These are phyloP conservation scores for Silybum marianum DNA, from an alignment of 129 eudicot species.

Conservation along the genomic window DNA sequence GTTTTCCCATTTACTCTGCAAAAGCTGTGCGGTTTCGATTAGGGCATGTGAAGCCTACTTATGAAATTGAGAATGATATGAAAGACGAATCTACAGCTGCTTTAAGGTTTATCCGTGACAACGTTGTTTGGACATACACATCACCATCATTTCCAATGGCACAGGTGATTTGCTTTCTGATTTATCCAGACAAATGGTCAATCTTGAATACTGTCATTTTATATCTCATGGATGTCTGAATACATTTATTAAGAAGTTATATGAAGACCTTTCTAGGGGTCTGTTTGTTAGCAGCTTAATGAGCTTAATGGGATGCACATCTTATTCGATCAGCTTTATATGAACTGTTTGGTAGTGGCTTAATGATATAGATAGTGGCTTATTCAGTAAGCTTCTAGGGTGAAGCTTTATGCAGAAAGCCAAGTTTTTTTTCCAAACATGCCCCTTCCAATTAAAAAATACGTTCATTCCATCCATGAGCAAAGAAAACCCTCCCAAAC, in stretches of 20 bases:
- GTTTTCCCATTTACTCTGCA: constrained; percentile 77
- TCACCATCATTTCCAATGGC: constrained; percentile 77
- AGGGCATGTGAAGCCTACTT: constrained; percentile 49
- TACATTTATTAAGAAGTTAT: background rate
- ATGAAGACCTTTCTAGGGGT: no score
- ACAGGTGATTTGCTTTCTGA: constrained; percentile 51
- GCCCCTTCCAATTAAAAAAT: no score
- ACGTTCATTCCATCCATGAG: no score
- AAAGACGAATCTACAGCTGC: constrained; percentile 37
- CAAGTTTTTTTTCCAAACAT: no score
- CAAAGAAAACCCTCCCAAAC: no score
- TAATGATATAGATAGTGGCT: no score
- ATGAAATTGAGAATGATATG: constrained; percentile 34
- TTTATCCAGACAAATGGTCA: background rate
- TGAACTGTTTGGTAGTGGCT: no score
- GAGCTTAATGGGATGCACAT: no score
- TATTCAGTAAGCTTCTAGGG: no score
- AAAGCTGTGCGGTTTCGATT: constrained; percentile 66
- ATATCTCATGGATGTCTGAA: background rate
- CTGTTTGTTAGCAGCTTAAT: no score
- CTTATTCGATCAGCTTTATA: no score
- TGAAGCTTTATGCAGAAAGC: no score
- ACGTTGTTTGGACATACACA: constrained; percentile 73
- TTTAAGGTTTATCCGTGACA: constrained; percentile 40
- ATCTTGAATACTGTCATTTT: background rate